These are phyloP conservation scores for Escovopsis sp. DNA, from an alignment of 2,329 filamentous ascomycete species.

Conservation along the genomic window DNA sequence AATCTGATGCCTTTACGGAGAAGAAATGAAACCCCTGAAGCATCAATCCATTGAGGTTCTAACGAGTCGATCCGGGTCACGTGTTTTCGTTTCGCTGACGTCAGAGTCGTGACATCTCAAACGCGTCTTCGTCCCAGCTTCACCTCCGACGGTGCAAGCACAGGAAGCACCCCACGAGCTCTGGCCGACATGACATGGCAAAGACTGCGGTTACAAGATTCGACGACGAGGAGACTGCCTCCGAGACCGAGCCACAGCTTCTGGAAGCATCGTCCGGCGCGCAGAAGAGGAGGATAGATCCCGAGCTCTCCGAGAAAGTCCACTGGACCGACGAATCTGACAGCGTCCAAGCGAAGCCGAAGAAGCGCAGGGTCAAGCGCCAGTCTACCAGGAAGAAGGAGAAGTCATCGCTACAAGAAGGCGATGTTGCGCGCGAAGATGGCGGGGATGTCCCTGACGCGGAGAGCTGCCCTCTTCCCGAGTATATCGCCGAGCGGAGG, in stretches of 20 bases:
- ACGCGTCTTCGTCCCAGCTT: too few species aligned
- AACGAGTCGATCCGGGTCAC: too few species aligned
- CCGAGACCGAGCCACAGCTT: constrained; percentile 8
- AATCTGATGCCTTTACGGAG: too few species aligned
- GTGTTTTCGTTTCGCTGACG: too few species aligned
- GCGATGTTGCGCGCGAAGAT: constrained; percentile 21
- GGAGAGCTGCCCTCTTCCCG: constrained; percentile 48
- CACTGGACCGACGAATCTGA: constrained; percentile 47
- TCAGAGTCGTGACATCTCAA: too few species aligned
- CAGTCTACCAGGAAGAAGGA: constrained; percentile 17
- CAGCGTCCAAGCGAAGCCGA: constrained; percentile 41
- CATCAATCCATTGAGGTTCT: too few species aligned
- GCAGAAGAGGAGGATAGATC: constrained; percentile 24
- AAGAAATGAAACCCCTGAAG: too few species aligned
- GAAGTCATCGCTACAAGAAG: constrained; percentile 13
- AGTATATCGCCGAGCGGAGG: constrained; percentile 57
- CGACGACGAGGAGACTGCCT: constrained; percentile 12
- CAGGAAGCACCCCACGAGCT: too few species aligned
- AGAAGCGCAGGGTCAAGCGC: constrained; percentile 19
- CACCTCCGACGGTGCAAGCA: too few species aligned
- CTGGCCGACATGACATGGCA: constrained; percentile 2
- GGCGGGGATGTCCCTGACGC: constrained; percentile 12
- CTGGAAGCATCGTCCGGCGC: background rate
- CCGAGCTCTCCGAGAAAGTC: constrained; percentile 27
- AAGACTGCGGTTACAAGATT: constrained; percentile 13